Percentiles rank a stretch among this genome's conserved stretches.
These are phyloP conservation scores for Wallacemonas sp. DNA, from an alignment of 208 protist genomes.

Conservation along the genomic window DNA sequence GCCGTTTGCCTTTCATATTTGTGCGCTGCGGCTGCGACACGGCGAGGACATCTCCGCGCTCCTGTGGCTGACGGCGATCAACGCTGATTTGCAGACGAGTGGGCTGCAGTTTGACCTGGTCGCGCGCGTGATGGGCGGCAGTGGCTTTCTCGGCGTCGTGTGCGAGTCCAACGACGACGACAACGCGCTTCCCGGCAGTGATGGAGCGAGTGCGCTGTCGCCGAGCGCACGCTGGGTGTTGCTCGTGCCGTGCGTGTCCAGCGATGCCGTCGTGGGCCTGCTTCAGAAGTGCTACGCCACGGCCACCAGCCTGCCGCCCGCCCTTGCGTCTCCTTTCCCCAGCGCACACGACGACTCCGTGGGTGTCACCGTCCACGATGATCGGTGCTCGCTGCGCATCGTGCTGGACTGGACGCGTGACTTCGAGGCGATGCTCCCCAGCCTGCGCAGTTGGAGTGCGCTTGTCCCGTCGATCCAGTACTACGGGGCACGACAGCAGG, in stretches of 20 bases:
- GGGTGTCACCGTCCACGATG: background rate
- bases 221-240: conserved; percentile 10
- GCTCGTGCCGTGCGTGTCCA: conserved; percentile 1
- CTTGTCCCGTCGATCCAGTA: conserved; percentile 20
- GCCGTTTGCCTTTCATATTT: conserved; percentile 14
- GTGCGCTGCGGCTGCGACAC: background rate
- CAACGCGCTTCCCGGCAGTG: background rate
- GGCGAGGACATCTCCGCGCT: background rate
- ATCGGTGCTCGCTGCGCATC: conserved; percentile 23
- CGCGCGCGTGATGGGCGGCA: background rate
- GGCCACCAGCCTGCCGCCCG: background rate
- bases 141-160: conserved; percentile 10
- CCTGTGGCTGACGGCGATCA: background rate
- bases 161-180: background rate
- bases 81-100: background rate
- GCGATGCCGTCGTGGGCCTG: background rate
- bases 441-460: conserved; percentile 23
- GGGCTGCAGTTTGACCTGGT: background rate
- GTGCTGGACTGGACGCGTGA: conserved; percentile 37
- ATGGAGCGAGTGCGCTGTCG: no score
- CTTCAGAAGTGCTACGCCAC: conserved; percentile 12
- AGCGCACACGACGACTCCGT: background rate
- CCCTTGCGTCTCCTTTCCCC: no score
- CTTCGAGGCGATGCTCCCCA: conserved; percentile 27
- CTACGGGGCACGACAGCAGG: conserved; percentile 23